Evolutionary conservation across 2,329 filamentous ascomycete genomes (phyloP), one percentile per base, ranked within the genome.

Genomic region (Colletotrichum sp.): DNA sequence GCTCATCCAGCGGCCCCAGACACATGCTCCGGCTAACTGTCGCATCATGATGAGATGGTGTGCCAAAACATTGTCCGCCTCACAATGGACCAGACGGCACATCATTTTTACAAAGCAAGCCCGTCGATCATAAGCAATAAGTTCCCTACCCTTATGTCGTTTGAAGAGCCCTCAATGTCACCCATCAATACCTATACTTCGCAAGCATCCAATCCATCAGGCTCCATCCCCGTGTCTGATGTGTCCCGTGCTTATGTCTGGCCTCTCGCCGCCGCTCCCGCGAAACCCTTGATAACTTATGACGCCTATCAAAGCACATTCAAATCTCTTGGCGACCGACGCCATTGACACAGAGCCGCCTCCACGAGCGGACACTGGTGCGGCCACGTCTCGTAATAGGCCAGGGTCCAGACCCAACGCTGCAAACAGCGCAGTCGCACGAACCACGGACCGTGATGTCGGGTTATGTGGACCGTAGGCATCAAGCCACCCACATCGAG

Each of bases 21-120:
- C 56, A 75, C 56, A 67, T 72, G 56, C 69, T 75, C 69, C 27
- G 7, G 64, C 73, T 28, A 56, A 39, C 27, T 75, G 73, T 75
- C 73, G 62, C 73, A 75, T 72, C 73, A 68, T 36, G 39, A 56
- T 58, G 27, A 73, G 69, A 75, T 30, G 69, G 69, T 75, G 69
- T 75, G 32, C 69, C 62, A 56, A 64, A 73, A 75, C 27, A 28
- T 43, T 43, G 62, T 22, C 73, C 55, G 62, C 69, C 56, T 68
- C 69, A 32, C 32, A 52, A 18, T 64, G 18, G 66, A 36, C 72
- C 68, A 48, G 68, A 66, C 61, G 52, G 55, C 36, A 66, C 39
- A 36, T 43, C 61, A 28, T 32, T 34, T 28, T 61, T 55, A 30
- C 25, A 66, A 52, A 65, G 22, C 71, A 58, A 43, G 6, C 8